Base-by-base conservation (phyloP, 169 alveolate species). In the Amoebophrya sp. region DNA sequence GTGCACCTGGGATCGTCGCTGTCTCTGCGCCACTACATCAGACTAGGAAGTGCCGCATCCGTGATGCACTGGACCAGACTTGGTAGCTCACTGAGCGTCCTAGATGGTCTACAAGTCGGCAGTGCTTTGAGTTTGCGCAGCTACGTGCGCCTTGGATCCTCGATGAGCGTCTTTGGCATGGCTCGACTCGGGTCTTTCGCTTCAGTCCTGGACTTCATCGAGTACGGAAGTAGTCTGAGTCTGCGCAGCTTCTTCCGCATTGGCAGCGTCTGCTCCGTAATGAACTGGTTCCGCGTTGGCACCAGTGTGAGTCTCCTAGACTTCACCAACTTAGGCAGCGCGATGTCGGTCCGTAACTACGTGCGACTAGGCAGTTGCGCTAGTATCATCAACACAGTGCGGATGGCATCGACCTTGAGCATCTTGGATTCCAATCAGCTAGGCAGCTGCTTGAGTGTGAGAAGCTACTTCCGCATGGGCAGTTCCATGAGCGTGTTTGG, bases 271-370 rank as follows among this genome's bases (percentile, higher is more conserved):
- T 41, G 33, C n/a, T 89, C 90, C 40, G 40, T 33, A 2, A 34
- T 89, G 33, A 40, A 36, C 1, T 36, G n/a, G 40, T 14, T 33
- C 90, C 36, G 90, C n/a, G 36, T 89, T 2, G 90, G 90, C 12
- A 89, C 53, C 41, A 34, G 54, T 41, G 2, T 89, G 1, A 34
- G 53, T 14, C 2, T 33, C 12, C 47, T 89, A 2, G 90, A 89
- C 23, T 89, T 36, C 53, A 47, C 40, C 26, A 47, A 33, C 12
- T 47, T 89, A 6, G 90, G 90, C 24, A 89, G 90, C 23, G 33
- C 90, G 0, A 24, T 89, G 40, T 89, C 90, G 23, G n/a, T 89
- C 53, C 36, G 90, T 1, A 89, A 40, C 90, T 89, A 34, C 47
- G 90, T 40, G 24, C 36, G 90, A 0, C 40, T 89, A 14, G 36